Conservation (phyloP, 2,329 filamentous ascomycete genomes). For the Alternaria hordeiaustralica region DNA sequence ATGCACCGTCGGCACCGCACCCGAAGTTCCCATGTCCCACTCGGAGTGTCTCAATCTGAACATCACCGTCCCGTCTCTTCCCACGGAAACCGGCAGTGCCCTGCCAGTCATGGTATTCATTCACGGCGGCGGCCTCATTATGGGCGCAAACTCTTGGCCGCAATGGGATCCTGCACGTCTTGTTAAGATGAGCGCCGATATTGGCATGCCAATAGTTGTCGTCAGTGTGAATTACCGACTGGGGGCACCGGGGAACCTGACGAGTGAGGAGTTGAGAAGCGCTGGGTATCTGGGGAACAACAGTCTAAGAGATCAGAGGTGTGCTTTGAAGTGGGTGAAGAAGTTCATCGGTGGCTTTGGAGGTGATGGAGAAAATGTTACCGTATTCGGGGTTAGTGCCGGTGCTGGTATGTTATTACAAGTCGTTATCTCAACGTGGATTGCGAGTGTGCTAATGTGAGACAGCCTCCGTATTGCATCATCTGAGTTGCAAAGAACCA, state of each 20-base stretch:
- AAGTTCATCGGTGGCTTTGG: conserved; percentile 43
- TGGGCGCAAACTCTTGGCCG: conserved; percentile 59
- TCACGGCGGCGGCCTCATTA: conserved; percentile 58
- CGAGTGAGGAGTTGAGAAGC: conserved; percentile 54
- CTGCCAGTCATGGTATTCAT: conserved; percentile 61
- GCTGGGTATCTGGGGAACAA: conserved; percentile 45
- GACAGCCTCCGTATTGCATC: conserved; percentile 22
- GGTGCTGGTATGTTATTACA: conserved; percentile 48
- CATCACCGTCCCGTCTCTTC: conserved; percentile 52
- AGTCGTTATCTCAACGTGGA: neutral
- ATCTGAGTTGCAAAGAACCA: conserved; percentile 25
- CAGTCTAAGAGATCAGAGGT: conserved; percentile 38
- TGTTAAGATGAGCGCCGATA: conserved; percentile 51
- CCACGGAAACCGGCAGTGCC: conserved; percentile 16
- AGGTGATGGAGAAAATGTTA: conserved; percentile 43
- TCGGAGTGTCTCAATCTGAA: conserved; percentile 60
- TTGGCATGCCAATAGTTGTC: conserved; percentile 52
- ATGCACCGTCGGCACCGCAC: conserved; percentile 17
- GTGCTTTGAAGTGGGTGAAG: conserved; percentile 45
- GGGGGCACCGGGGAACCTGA: conserved; percentile 40
- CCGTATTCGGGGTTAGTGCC: conserved; percentile 54
- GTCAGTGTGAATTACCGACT: conserved; percentile 44
- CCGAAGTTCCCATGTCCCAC: conserved; percentile 49
- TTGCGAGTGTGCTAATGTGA: conserved; percentile 1
- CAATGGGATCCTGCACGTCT: conserved; percentile 57